phyloP scores from a whole-genome alignment of 1,284 basidiomycete species.

The Ustilago tritici region DNA sequence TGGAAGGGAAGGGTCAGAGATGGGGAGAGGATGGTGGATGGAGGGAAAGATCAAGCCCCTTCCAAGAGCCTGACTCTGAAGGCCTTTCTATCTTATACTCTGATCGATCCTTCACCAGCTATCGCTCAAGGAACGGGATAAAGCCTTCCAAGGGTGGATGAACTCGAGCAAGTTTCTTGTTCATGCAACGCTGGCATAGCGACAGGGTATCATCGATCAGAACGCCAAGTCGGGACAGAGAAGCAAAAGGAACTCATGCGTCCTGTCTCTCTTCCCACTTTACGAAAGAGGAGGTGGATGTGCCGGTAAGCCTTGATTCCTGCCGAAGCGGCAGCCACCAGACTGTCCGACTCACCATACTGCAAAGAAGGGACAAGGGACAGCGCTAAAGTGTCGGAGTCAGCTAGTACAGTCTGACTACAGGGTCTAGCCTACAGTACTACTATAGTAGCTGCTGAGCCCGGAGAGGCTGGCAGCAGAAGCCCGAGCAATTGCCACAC shows the following conservation, averaged over 20 bases:
- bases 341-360: background rate
- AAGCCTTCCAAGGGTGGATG: background rate
- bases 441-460: background rate
- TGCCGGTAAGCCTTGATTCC: background rate
- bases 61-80: background rate
- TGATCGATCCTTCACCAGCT: background rate
- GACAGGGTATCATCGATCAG: background rate
- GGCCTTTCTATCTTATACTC: slow-evolving; percentile 24
- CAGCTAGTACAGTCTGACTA: background rate
- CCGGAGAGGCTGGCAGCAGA: slow-evolving; percentile 12
- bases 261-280: background rate
- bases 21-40: slow-evolving; percentile 12
- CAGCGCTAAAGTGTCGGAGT: background rate
- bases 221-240: slow-evolving; percentile 9
- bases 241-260: background rate
- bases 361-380: background rate
- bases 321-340: background rate
- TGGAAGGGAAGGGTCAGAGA: background rate
- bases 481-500: slow-evolving; percentile 8
- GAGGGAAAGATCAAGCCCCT: slow-evolving; percentile 12
- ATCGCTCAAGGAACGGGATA: background rate
- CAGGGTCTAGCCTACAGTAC: slow-evolving; percentile 6
- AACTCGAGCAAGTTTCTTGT: background rate
- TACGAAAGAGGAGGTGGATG: background rate
- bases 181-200: slow-evolving; percentile 2